Conservation (phyloP, 2,329 filamentous ascomycete species). For the Pochonia chlamydosporia region DNA sequence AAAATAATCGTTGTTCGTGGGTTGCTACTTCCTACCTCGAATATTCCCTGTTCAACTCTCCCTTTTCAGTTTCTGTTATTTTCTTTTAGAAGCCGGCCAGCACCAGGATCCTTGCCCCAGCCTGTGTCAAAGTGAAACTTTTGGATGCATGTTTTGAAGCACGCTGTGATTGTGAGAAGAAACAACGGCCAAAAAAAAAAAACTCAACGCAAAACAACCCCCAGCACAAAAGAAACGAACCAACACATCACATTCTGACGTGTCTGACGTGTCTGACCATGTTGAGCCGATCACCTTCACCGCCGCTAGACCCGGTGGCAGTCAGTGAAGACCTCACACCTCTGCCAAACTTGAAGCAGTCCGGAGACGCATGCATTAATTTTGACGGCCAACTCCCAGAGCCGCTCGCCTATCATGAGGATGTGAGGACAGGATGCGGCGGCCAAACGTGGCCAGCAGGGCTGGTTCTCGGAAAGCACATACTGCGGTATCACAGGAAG, state of each 20-base stretch:
- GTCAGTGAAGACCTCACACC: conserved; percentile 53
- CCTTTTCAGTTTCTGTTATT: conserved; percentile 1
- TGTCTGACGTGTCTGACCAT: background rate
- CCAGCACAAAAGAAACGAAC: background rate
- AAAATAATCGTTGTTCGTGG: background rate
- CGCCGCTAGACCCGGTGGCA: conserved; percentile 42
- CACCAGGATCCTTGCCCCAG: background rate
- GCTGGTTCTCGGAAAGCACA: conserved; percentile 79
- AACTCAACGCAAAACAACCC: too few relatives aligned
- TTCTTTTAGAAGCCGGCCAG: background rate
- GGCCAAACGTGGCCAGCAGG: conserved; percentile 94
- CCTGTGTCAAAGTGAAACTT: conserved; percentile 4
- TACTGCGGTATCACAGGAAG: conserved; percentile 68
- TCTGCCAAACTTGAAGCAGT: conserved; percentile 52
- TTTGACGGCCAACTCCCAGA: conserved; percentile 70
- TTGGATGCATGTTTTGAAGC: conserved; percentile 24
- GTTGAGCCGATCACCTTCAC: conserved; percentile 35
- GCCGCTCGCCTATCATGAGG: conserved; percentile 74
- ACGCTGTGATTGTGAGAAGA: too few relatives aligned
- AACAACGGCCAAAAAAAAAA: background rate
- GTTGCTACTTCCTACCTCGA: background rate
- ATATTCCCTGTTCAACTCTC: background rate
- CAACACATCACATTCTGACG: background rate
- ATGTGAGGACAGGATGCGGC: conserved; percentile 82
- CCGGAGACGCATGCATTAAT: conserved; percentile 45